These are phyloP conservation scores for Schoenoplectus tabernaemontani DNA, from an alignment of 202 grass and related monocot genomes.

Conservation along the genomic window DNA sequence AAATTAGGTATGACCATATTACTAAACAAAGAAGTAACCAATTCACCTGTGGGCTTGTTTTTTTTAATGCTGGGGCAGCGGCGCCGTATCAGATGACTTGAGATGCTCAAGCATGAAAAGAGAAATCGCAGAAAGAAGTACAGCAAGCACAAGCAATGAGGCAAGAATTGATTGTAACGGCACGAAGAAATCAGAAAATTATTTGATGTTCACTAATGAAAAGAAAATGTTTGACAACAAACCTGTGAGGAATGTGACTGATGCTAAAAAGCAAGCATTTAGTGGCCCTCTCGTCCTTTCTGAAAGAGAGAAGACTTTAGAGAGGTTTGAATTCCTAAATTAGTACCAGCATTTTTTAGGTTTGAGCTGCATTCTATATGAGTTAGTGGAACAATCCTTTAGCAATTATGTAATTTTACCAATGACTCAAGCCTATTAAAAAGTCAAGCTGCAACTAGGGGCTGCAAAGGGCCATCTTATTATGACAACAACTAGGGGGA, in stretches of 20 bases:
- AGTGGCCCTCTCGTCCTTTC: conserved; percentile 46
- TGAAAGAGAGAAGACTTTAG: conserved; percentile 51
- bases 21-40: not conserved
- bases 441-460: not conserved
- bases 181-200: conserved; percentile 41
- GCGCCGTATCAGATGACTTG: not conserved
- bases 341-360: not conserved
- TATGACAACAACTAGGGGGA: not conserved
- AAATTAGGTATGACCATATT: not conserved
- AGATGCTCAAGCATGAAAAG: conserved; percentile 21
- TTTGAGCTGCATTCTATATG: not conserved
- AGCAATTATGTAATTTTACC: not conserved
- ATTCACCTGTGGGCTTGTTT: not conserved
- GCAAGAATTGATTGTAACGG: conserved; percentile 31
- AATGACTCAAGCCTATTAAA: not conserved
- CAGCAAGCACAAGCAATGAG: conserved; percentile 32
- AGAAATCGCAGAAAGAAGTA: conserved; percentile 42
- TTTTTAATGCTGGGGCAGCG: conserved; percentile 18
- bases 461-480: not conserved
- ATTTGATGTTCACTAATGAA: conserved; percentile 54
- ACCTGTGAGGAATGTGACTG: conserved; percentile 38
- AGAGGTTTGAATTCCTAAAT: conserved; percentile 45
- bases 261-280: conserved; percentile 54
- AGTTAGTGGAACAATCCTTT: not conserved
- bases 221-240: conserved; percentile 48